Evolutionary conservation across 2,329 filamentous ascomycete genomes (phyloP).

Genomic region (Paraconiothyrium sp.): DNA sequence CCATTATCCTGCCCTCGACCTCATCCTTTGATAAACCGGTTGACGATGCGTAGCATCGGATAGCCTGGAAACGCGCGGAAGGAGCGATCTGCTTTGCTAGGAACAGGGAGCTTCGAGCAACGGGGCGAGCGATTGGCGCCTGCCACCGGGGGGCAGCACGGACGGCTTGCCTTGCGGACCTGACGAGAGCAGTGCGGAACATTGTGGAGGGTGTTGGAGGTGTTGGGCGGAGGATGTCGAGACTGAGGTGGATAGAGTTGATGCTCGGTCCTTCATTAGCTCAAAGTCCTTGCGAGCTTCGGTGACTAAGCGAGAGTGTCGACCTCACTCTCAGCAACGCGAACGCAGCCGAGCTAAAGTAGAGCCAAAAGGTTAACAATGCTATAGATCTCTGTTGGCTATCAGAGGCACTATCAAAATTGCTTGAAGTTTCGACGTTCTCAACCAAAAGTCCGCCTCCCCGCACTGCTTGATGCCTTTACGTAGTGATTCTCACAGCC

Average conservation of each 20-base stretch:
- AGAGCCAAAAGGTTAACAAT: too few species aligned
- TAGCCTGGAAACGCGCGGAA: slow-evolving; percentile 71
- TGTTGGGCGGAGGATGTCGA: slow-evolving; percentile 33
- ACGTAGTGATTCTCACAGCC: slow-evolving; percentile 36
- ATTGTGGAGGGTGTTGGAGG: slow-evolving; percentile 63
- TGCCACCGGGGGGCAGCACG: slow-evolving; percentile 54
- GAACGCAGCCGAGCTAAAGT: not conserved
- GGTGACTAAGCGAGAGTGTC: slow-evolving; percentile 8
- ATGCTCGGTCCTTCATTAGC: slow-evolving; percentile 27
- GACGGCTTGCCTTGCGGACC: slow-evolving; percentile 69
- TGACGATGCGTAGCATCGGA: slow-evolving; percentile 87
- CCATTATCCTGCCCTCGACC: slow-evolving; percentile 91
- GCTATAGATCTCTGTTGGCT: not conserved
- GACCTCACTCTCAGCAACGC: slow-evolving; percentile 6
- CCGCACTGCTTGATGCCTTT: slow-evolving; percentile 24
- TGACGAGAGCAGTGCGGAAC: slow-evolving; percentile 89
- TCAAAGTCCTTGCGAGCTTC: slow-evolving; percentile 9
- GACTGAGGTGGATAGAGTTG: slow-evolving; percentile 36
- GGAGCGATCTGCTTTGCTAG: slow-evolving; percentile 69
- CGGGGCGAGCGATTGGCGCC: slow-evolving; percentile 66
- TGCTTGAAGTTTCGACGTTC: slow-evolving; percentile 1
- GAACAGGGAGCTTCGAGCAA: slow-evolving; percentile 68
- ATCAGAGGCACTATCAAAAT: not conserved
- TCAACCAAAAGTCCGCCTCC: slow-evolving; percentile 20
- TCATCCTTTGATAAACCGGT: slow-evolving; percentile 81